Percentiles rank a stretch among this genome's conserved stretches.
Conservation (phyloP, 192 early-diverging fungal genomes). For the Physocladia obscura region DNA sequence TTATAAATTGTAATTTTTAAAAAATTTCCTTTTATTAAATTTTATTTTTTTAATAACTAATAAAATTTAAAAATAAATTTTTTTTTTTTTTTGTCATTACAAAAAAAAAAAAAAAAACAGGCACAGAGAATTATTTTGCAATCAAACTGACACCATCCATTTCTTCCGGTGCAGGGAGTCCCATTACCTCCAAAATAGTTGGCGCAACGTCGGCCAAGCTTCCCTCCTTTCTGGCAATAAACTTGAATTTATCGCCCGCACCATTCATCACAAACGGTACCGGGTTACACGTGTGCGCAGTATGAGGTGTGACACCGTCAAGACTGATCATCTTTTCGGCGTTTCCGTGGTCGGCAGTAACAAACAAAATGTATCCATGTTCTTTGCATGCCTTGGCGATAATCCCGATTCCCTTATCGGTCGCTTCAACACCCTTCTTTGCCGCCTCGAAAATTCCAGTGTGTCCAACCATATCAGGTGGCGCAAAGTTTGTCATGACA, state of each 20-base stretch:
- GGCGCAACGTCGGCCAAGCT: slow-evolving; percentile 96
- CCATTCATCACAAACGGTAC: slow-evolving; percentile 93
- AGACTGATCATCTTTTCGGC: slow-evolving; percentile 96
- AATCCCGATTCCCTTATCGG: slow-evolving; percentile 90
- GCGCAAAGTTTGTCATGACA: slow-evolving; percentile 99
- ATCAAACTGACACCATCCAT: slow-evolving; percentile 82
- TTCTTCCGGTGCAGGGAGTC: slow-evolving; percentile 85
- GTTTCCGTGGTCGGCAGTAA: slow-evolving; percentile 99
- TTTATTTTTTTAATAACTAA: too few relatives aligned
- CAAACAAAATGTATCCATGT: slow-evolving; percentile 84
- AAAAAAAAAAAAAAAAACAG: too few relatives aligned
- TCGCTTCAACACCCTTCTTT: slow-evolving; percentile 86
- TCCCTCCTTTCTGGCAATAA: slow-evolving; percentile 42
- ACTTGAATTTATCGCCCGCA: slow-evolving; percentile 54
- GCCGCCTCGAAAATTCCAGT: slow-evolving; percentile 94
- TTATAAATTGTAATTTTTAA: too few relatives aligned
- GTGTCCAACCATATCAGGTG: slow-evolving; percentile 85
- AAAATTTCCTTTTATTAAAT: too few relatives aligned
- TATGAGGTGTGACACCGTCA: slow-evolving; percentile 82
- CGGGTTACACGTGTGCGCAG: slow-evolving; percentile 87
- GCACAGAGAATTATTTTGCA: slow-evolving; percentile 35
- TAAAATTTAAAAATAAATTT: background rate
- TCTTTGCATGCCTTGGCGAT: slow-evolving; percentile 91
- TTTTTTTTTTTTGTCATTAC: background rate
- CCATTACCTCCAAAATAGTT: slow-evolving; percentile 90